phyloP scores from a whole-genome alignment of 2,329 filamentous ascomycete species.

The Trichophyton schoenleinii region DNA sequence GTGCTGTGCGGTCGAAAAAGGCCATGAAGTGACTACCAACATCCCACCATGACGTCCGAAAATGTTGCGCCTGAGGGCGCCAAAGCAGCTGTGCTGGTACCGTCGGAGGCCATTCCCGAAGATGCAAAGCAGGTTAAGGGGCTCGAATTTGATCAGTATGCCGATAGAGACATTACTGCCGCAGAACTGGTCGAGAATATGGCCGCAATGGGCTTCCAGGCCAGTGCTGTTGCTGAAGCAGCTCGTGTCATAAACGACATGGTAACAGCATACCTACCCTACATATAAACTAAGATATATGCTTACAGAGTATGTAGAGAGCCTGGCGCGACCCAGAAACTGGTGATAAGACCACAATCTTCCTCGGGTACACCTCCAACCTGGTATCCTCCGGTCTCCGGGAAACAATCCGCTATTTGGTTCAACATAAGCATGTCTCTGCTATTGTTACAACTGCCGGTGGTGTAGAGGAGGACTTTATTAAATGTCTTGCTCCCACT shows the following conservation, averaged over 20 bases:
- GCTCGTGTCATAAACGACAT: slow-evolving; percentile 90
- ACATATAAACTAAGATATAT: neutral
- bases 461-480: slow-evolving; percentile 92
- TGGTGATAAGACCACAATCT: slow-evolving; percentile 73
- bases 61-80: slow-evolving; percentile 41
- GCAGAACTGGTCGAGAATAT: slow-evolving; percentile 73
- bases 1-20: neutral
- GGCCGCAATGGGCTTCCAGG: slow-evolving; percentile 75
- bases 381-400: slow-evolving; percentile 91
- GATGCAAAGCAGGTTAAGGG: slow-evolving; percentile 73
- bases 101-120: slow-evolving; percentile 68
- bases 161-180: slow-evolving; percentile 62
- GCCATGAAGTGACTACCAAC: neutral
- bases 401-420: slow-evolving; percentile 82
- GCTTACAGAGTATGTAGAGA: slow-evolving; percentile 39
- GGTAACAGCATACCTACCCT: slow-evolving; percentile 41
- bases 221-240: slow-evolving; percentile 69
- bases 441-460: slow-evolving; percentile 92
- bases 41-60: slow-evolving; percentile 15
- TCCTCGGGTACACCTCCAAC: slow-evolving; percentile 95
- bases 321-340: slow-evolving; percentile 71
- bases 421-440: slow-evolving; percentile 83
- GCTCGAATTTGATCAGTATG: slow-evolving; percentile 76
- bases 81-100: slow-evolving; percentile 71
- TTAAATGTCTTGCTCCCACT: slow-evolving; percentile 91